Percentiles rank a stretch among this genome's conserved stretches.
phyloP scores from a whole-genome alignment of 805 yeast species.

The Yarrowia sp. region DNA sequence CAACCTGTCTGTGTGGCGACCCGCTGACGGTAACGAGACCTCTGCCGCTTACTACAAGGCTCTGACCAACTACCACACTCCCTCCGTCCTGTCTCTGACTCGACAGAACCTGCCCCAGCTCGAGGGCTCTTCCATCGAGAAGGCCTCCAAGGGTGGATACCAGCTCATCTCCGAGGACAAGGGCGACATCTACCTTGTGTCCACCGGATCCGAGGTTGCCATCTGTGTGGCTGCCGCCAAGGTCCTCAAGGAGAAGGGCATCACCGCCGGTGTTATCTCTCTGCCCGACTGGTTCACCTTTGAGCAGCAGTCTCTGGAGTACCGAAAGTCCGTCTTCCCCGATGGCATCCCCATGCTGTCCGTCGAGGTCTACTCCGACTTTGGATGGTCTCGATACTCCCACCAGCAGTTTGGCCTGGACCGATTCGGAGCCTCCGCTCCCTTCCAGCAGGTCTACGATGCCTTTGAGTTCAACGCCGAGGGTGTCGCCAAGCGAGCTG shows the following conservation, averaged over 20 bases:
- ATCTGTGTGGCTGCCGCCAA: slow-evolving; percentile 80
- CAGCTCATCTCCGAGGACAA: slow-evolving; percentile 56
- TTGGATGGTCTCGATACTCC: slow-evolving; percentile 92
- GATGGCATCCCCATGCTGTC: slow-evolving; percentile 91
- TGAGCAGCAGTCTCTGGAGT: slow-evolving; percentile 76
- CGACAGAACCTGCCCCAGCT: slow-evolving; percentile 86
- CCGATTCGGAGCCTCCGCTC: slow-evolving; percentile 96
- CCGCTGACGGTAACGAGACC: slow-evolving; percentile 51
- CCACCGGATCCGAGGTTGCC: slow-evolving; percentile 94
- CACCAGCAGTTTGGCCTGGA: slow-evolving; percentile 95
- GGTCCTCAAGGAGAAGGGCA: slow-evolving; percentile 60
- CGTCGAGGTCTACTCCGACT: slow-evolving; percentile 87
- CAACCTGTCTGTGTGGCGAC: slow-evolving; percentile 48
- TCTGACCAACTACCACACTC: slow-evolving; percentile 55
- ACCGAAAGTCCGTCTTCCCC: slow-evolving; percentile 84
- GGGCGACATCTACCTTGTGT: slow-evolving; percentile 71
- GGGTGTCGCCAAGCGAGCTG: slow-evolving; percentile 84
- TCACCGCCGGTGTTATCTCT: slow-evolving; percentile 81
- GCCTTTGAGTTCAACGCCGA: slow-evolving; percentile 88
- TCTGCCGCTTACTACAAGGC: slow-evolving; percentile 58
- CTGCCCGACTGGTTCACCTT: slow-evolving; percentile 91
- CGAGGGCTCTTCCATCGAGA: slow-evolving; percentile 86
- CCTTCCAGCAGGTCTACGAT: slow-evolving; percentile 77
- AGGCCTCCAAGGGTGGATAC: slow-evolving; percentile 95
- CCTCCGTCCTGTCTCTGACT: slow-evolving; percentile 67